Evolutionary conservation across 2,329 filamentous ascomycete species (phyloP).

Genomic region (Sclerotinia trifoliorum): DNA sequence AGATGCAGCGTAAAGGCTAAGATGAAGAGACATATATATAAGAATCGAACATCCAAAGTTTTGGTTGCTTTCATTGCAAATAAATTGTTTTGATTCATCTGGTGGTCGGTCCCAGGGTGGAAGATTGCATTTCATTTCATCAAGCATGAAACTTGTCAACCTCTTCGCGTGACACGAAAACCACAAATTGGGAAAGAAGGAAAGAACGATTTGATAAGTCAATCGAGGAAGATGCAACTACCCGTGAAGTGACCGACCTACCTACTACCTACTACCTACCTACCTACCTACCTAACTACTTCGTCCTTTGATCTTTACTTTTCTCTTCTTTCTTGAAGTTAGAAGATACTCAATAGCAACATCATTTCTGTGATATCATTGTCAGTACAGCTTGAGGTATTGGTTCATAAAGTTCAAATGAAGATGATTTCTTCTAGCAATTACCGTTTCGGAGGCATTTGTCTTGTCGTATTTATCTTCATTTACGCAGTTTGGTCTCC

Average conservation of each 20-base stretch:
- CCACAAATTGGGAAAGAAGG: conserved; percentile 6
- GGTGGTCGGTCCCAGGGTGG: background rate
- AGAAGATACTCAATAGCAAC: background rate
- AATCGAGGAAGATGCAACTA: conserved; percentile 13
- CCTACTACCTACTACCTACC: no score
- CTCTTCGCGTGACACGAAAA: background rate
- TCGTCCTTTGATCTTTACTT: no score
- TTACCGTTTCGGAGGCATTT: conserved; percentile 13
- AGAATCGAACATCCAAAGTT: background rate
- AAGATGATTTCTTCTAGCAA: conserved; percentile 17
- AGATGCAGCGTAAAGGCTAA: background rate
- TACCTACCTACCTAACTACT: background rate
- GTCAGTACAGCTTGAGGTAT: background rate
- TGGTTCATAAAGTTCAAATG: background rate
- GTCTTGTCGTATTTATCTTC: conserved; percentile 11
- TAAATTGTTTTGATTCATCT: background rate
- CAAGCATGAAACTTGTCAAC: background rate
- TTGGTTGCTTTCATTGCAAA: background rate
- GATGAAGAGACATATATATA: background rate
- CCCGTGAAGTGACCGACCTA: background rate
- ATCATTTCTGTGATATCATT: background rate
- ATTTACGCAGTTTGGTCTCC: conserved; percentile 18
- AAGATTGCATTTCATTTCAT: background rate
- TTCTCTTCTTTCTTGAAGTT: background rate
- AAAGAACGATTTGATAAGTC: conserved; percentile 4